A percentile compares a stretch with the other conserved stretches of the same genome.
Evolutionary conservation across 73 alveolate genomes (phyloP).

Genomic region (Paraurostyla sp.): DNA sequence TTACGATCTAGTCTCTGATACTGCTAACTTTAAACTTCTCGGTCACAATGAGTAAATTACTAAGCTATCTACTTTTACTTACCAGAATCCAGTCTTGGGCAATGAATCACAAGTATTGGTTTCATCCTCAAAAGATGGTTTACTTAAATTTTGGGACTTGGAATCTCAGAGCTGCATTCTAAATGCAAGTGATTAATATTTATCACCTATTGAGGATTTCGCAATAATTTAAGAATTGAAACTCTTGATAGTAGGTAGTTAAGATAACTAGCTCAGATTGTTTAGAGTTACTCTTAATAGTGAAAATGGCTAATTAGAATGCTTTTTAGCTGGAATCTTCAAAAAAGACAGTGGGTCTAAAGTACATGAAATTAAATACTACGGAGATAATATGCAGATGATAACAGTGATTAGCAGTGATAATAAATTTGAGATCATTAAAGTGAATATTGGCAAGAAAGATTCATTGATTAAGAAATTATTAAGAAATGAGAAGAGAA

Average conservation of each 20-base stretch:
- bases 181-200: slow-evolving; percentile 69
- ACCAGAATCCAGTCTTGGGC: slow-evolving; percentile 33
- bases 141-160: slow-evolving; percentile 89
- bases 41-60: slow-evolving; percentile 94
- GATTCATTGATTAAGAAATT: slow-evolving; percentile 44
- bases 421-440: slow-evolving; percentile 12
- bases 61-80: slow-evolving; percentile 60
- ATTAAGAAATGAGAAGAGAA: slow-evolving; percentile 13
- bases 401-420: neutral
- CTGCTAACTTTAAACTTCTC: slow-evolving; percentile 79
- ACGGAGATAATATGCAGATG: neutral
- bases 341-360: slow-evolving; percentile 32
- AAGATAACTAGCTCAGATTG: slow-evolving; percentile 18
- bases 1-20: slow-evolving; percentile 87
- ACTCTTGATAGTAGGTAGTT: slow-evolving; percentile 7
- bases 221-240: slow-evolving; percentile 1
- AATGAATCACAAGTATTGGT: slow-evolving; percentile 64
- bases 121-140: slow-evolving; percentile 81
- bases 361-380: slow-evolving; percentile 12
- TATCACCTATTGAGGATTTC: slow-evolving; percentile 30
- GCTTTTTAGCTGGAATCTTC: neutral
- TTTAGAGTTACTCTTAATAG: neutral
- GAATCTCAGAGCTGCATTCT: slow-evolving; percentile 78
- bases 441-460: neutral
- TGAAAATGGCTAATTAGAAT: neutral